A percentile compares a stretch with the other conserved stretches of the same genome.
Conservation (phyloP, 1,139 yeast genomes). For the Kurtzmaniella natalensis region DNA sequence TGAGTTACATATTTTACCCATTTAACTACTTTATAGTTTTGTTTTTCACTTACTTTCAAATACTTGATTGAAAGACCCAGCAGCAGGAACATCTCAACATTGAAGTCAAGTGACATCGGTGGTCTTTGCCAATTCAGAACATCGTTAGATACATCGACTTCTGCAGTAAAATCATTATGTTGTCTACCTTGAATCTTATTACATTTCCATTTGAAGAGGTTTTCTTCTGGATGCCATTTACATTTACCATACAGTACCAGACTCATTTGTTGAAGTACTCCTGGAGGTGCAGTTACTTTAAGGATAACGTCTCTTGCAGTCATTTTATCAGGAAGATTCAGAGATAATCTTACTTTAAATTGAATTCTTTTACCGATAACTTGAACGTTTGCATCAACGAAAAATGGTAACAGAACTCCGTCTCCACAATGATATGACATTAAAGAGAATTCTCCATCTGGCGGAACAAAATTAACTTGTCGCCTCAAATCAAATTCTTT, state of each 20-base stretch:
- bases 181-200: slow-evolving; percentile 64
- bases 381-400: slow-evolving; percentile 57
- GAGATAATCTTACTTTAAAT: slow-evolving; percentile 57
- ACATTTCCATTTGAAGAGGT: slow-evolving; percentile 65
- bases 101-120: slow-evolving; percentile 70
- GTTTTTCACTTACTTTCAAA: slow-evolving; percentile 62
- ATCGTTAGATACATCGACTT: slow-evolving; percentile 33
- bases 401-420: slow-evolving; percentile 68
- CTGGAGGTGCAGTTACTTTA: slow-evolving; percentile 68
- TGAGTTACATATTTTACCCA: slow-evolving; percentile 80
- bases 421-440: slow-evolving; percentile 64
- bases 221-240: slow-evolving; percentile 64
- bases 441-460: slow-evolving; percentile 89
- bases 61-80: slow-evolving; percentile 75
- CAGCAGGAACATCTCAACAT: slow-evolving; percentile 70
- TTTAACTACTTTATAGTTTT: slow-evolving; percentile 69
- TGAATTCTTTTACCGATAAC: slow-evolving; percentile 50
- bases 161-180: slow-evolving; percentile 54
- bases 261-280: slow-evolving; percentile 49
- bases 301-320: slow-evolving; percentile 64
- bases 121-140: slow-evolving; percentile 51
- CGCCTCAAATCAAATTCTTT: slow-evolving; percentile 65
- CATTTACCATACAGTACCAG: slow-evolving; percentile 60
- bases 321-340: slow-evolving; percentile 58
- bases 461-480: slow-evolving; percentile 73